A percentile compares a stretch with the other conserved stretches of the same genome.
These are phyloP conservation scores for Phytophthora pisi DNA, from an alignment of 352 stramenopile species.

Conservation along the genomic window DNA sequence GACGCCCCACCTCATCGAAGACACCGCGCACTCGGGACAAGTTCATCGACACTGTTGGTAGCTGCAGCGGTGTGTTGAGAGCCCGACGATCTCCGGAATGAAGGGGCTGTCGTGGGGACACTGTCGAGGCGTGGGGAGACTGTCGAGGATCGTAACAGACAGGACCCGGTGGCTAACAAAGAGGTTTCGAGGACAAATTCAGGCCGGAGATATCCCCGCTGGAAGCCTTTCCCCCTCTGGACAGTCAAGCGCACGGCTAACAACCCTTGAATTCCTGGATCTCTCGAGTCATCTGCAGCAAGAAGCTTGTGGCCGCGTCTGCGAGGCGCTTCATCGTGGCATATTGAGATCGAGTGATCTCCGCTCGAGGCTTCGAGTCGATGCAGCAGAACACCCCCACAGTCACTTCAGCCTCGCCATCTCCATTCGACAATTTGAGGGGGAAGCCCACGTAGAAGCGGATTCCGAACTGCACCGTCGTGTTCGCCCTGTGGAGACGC, in stretches of 20 bases:
- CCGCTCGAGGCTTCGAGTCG: constrained; percentile 19
- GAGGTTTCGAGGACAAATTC: constrained; percentile 1
- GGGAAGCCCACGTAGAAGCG: constrained; percentile 71
- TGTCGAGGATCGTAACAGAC: background rate
- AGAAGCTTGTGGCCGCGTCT: constrained; percentile 16
- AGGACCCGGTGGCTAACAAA: background rate
- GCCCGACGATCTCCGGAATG: background rate
- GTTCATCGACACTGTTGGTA: background rate
- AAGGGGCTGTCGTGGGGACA: background rate
- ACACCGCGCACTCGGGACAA: constrained; percentile 5
- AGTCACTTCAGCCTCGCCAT: background rate
- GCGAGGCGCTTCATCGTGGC: constrained; percentile 25
- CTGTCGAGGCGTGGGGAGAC: background rate
- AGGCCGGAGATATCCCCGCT: background rate
- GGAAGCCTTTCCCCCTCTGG: too few relatives aligned
- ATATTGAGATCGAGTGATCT: constrained; percentile 36
- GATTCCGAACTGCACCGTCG: background rate
- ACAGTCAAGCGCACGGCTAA: too few relatives aligned
- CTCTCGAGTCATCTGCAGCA: constrained; percentile 15
- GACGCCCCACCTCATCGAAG: constrained; percentile 9
- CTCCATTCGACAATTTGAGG: constrained; percentile 22
- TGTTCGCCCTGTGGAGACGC: constrained; percentile 39
- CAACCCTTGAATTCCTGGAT: background rate
- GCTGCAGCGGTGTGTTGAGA: too few relatives aligned
- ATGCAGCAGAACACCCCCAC: constrained; percentile 40